Conservation (phyloP, 2,329 filamentous ascomycete species). For the Byssothecium circinans region DNA sequence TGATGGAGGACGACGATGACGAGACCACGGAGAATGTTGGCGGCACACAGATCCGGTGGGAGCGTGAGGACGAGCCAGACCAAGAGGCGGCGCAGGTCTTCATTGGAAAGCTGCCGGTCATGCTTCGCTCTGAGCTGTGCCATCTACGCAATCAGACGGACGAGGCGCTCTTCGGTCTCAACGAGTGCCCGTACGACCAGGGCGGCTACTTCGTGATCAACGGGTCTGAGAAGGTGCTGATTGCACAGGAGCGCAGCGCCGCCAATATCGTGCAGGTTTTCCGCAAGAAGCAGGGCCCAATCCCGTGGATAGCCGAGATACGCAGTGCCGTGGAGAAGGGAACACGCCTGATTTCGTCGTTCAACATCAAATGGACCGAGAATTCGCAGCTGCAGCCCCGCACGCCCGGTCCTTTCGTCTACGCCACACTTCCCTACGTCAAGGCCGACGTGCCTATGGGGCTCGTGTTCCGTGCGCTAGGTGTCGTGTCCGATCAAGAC, state of each 20-base stretch:
- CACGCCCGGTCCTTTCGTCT: conserved; percentile 83
- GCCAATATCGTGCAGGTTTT: conserved; percentile 99
- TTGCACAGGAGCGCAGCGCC: conserved; percentile 94
- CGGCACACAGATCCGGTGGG: conserved; percentile 48
- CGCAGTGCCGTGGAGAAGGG: conserved; percentile 95
- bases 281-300: conserved; percentile 95
- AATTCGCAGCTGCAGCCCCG: conserved; percentile 81
- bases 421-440: conserved; percentile 89
- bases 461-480: conserved; percentile 92
- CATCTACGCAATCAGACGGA: conserved; percentile 82
- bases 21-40: conserved; percentile 47
- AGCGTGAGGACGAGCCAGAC: conserved; percentile 52
- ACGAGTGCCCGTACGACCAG: conserved; percentile 97
- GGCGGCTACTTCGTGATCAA: conserved; percentile 99
- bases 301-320: conserved; percentile 92
- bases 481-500: conserved; percentile 95
- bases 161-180: conserved; percentile 83
- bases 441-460: conserved; percentile 91
- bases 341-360: conserved; percentile 87
- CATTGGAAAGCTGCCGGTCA: conserved; percentile 93
- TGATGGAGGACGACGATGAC: conserved; percentile 69
- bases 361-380: conserved; percentile 85
- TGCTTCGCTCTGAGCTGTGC: conserved; percentile 97
- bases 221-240: conserved; percentile 96
- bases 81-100: conserved; percentile 75